Evolutionary conservation across 768 basidiomycete genomes (phyloP).

Genomic region (Phlebiopsis flavidoalba): DNA sequence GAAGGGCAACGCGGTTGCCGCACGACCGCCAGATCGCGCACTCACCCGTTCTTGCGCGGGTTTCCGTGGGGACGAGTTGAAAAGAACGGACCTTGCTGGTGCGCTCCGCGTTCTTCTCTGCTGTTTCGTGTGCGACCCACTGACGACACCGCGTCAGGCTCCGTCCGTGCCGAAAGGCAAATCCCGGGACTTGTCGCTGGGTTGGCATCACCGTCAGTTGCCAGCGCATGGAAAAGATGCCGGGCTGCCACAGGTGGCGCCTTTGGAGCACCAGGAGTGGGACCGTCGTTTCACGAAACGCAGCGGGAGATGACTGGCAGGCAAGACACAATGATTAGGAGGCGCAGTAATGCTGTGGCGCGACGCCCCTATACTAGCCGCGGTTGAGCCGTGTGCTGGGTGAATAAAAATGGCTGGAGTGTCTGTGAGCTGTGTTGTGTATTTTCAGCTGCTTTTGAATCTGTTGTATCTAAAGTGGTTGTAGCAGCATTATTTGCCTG

Average conservation of each 20-base stretch:
- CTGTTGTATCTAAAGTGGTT: too few species aligned
- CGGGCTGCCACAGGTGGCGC: constrained; percentile 30
- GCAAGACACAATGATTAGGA: not conserved
- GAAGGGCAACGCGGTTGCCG: not conserved
- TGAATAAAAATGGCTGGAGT: too few species aligned
- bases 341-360: too few species aligned
- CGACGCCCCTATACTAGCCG: too few species aligned
- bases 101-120: constrained; percentile 16
- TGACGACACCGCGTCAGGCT: constrained; percentile 28
- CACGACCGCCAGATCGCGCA: constrained; percentile 27
- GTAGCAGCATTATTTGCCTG: too few species aligned
- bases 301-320: not conserved
- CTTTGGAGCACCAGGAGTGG: constrained; percentile 30
- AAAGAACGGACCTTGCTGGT: constrained; percentile 40
- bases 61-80: constrained; percentile 47
- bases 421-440: too few species aligned
- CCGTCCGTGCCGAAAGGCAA: constrained; percentile 34
- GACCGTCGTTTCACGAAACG: constrained; percentile 28
- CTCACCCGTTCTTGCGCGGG: constrained; percentile 40
- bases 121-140: not conserved
- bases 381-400: too few species aligned
- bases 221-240: constrained; percentile 32
- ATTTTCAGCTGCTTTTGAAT: too few species aligned
- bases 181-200: constrained; percentile 20
- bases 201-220: constrained; percentile 35